Evolutionary conservation across 2,329 filamentous ascomycete genomes (phyloP).

Genomic region (Chrysoporthe deuterocubensis): DNA sequence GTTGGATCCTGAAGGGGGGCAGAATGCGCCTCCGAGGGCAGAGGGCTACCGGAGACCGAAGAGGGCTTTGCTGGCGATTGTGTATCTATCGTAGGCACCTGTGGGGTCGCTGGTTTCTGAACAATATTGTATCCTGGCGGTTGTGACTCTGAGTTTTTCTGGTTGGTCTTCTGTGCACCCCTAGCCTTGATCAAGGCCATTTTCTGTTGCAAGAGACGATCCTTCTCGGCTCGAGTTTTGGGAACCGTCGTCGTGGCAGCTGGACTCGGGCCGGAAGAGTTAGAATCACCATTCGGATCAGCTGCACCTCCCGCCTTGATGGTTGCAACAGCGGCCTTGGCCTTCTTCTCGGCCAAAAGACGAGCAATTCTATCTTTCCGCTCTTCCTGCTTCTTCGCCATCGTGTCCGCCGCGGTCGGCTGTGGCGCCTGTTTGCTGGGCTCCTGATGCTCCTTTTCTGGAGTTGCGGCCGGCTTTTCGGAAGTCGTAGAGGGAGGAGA

Average conservation of each 20-base stretch:
- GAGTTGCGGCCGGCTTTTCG: background rate
- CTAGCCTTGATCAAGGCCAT: slow-evolving; percentile 69
- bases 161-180: slow-evolving; percentile 46
- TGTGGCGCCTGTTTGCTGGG: slow-evolving; percentile 6
- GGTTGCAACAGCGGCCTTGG: slow-evolving; percentile 46
- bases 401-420: slow-evolving; percentile 22
- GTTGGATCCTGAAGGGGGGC: background rate
- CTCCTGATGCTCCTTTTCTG: slow-evolving; percentile 9
- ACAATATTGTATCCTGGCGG: slow-evolving; percentile 18
- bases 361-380: slow-evolving; percentile 78
- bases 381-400: slow-evolving; percentile 55
- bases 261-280: slow-evolving; percentile 10
- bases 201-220: slow-evolving; percentile 73
- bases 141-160: slow-evolving; percentile 21
- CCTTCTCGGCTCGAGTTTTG: slow-evolving; percentile 69
- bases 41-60: background rate
- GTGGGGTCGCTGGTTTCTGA: slow-evolving; percentile 6
- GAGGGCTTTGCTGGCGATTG: slow-evolving; percentile 8
- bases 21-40: background rate
- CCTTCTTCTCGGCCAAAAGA: slow-evolving; percentile 72
- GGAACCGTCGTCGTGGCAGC: slow-evolving; percentile 32
- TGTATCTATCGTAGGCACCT: slow-evolving; percentile 6
- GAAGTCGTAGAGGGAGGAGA: slow-evolving; percentile 8
- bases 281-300: slow-evolving; percentile 7
- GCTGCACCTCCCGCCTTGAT: slow-evolving; percentile 26